Conservation (phyloP, 257 asterid species). For the Solanum pinnatisectum region DNA sequence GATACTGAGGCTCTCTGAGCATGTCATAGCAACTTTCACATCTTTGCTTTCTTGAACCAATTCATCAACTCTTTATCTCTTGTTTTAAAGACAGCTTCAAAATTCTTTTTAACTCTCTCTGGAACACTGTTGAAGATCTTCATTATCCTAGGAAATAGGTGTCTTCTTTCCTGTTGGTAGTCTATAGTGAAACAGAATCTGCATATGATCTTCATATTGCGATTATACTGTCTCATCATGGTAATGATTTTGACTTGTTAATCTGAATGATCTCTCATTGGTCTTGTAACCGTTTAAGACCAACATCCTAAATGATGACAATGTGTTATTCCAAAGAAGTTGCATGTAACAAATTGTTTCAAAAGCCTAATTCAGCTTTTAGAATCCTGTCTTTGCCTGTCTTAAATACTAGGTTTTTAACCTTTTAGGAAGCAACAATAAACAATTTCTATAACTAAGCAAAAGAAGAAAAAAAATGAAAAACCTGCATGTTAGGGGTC, state of each 20-base stretch:
- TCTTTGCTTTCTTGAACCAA: background rate
- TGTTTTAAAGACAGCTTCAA: background rate
- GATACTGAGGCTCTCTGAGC: background rate
- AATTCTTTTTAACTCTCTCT: background rate
- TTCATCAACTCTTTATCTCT: background rate
- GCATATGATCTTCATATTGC: background rate
- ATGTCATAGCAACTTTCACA: background rate
- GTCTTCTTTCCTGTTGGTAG: background rate
- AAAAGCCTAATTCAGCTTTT: background rate
- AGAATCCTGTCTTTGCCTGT: background rate
- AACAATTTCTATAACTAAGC: background rate
- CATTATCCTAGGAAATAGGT: background rate
- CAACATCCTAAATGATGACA: background rate
- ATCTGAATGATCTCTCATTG: background rate
- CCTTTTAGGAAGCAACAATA: background rate
- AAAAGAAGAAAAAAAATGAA: background rate
- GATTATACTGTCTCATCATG: background rate
- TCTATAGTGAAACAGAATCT: background rate
- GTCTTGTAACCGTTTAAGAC: background rate
- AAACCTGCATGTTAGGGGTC: background rate
- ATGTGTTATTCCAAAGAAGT: background rate
- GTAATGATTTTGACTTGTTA: background rate
- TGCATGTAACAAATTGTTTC: background rate
- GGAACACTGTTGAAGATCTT: background rate
- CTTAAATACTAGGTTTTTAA: background rate